Evolutionary conservation across 2,329 filamentous ascomycete genomes (phyloP).

Genomic region (Verticillium albo-atrum): DNA sequence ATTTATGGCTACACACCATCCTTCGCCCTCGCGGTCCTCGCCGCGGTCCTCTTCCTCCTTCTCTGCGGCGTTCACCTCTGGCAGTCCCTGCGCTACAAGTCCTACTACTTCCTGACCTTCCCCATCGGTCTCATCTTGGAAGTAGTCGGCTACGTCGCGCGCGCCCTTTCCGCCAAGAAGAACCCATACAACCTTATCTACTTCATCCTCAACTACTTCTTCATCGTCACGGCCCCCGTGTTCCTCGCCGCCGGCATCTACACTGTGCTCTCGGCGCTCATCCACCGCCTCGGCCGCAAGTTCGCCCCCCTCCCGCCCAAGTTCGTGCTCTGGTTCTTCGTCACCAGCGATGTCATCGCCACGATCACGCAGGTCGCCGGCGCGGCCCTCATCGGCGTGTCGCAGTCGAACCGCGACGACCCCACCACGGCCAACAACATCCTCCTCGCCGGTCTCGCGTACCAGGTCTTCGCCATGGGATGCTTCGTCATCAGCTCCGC

Average conservation of each 20-base stretch:
- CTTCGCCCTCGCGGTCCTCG: slow-evolving; percentile 38
- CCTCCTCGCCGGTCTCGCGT: slow-evolving; percentile 47
- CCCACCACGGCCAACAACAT: slow-evolving; percentile 50
- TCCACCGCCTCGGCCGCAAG: slow-evolving; percentile 35
- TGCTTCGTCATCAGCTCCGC: slow-evolving; percentile 39
- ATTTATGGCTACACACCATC: slow-evolving; percentile 46
- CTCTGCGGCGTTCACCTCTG: slow-evolving; percentile 31
- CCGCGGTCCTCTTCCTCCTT: slow-evolving; percentile 37
- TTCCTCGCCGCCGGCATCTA: slow-evolving; percentile 54
- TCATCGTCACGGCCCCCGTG: slow-evolving; percentile 55
- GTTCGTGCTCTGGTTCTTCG: slow-evolving; percentile 48
- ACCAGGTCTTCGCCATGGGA: slow-evolving; percentile 48
- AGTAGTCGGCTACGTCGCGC: slow-evolving; percentile 44
- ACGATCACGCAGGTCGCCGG: slow-evolving; percentile 50
- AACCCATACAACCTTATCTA: slow-evolving; percentile 50
- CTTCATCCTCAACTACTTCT: slow-evolving; percentile 58
- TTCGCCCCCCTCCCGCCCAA: slow-evolving; percentile 41
- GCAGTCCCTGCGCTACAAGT: slow-evolving; percentile 29
- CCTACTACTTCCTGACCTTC: slow-evolving; percentile 43
- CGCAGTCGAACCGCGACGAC: slow-evolving; percentile 42
- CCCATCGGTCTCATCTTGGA: slow-evolving; percentile 41
- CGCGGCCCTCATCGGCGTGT: slow-evolving; percentile 47
- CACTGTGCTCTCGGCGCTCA: slow-evolving; percentile 46
- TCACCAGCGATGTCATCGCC: slow-evolving; percentile 47
- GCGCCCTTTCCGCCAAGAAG: slow-evolving; percentile 40